Evolutionary conservation across 352 stramenopile genomes (phyloP), one percentile per base, ranked within the genome.

Genomic region (Halophytophthora batemanensis): DNA sequence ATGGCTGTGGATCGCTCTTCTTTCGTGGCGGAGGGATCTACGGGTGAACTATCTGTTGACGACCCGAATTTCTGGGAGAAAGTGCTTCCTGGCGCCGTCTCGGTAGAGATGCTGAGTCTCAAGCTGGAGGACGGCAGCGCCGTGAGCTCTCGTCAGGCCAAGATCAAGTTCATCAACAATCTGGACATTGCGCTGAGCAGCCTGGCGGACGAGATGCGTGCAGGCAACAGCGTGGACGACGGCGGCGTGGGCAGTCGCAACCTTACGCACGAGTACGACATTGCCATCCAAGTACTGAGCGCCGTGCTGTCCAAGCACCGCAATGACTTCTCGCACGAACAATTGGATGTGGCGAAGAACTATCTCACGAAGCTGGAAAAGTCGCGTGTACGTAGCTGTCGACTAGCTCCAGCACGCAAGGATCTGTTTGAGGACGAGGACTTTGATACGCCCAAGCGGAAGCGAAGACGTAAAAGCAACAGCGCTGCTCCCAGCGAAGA

Each of bases 31-130:
- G 87, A 96, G 62, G 90, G 88, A 6, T 91, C 96, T 12, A 92
- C 82, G 10, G 80, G 76, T 33, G 87, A 97, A 55, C 63, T 98
- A 22, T 91, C 96, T 38, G 89, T 98, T 7, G 93, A 98, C 61
- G 95, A 98, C 54, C 93, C 94, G 1, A 96, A 98, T 33, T 98
- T 98, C 47, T 98, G 95, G 95, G 86, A 96, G 38, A 97, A 97
- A 44, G 90, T 97, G 35, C 51, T 97, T 17, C 78, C 82, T 4
- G 85, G 85, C 7, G 82, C 76, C 15, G 86, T 95, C 39, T 90
- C 79, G 10, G 79, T 94, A 7, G 82, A 94, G 65, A 93, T 93
- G 84, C 50, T 94, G 22, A 91, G 73, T 28, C 61, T 89, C 18
- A 93, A 93, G 50, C 69, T 95, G n/a, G 86, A 96, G 44, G 86